phyloP scores from a whole-genome alignment of 805 yeast species.

The Candida ortonii region DNA sequence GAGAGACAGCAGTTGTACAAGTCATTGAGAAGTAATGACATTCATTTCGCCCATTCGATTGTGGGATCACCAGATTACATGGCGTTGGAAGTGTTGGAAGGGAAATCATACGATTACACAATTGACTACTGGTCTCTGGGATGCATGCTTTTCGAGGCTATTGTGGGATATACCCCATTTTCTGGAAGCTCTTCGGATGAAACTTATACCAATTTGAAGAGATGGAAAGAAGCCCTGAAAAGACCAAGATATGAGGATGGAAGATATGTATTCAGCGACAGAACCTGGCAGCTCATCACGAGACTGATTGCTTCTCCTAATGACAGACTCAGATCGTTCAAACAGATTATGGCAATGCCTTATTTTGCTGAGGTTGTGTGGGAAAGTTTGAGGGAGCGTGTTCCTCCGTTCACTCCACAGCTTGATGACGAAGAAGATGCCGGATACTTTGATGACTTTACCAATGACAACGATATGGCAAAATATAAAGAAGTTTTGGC shows the following conservation, averaged over 20 bases:
- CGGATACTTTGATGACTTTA: slow-evolving; percentile 97
- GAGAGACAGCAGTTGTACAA: slow-evolving; percentile 88
- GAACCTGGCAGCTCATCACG: slow-evolving; percentile 89
- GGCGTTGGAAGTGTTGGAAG: slow-evolving; percentile 97
- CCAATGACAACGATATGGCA: slow-evolving; percentile 95
- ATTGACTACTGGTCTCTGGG: slow-evolving; percentile 99
- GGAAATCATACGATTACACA: slow-evolving; percentile 89
- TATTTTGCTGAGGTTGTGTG: slow-evolving; percentile 87
- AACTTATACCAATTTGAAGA: slow-evolving; percentile 87
- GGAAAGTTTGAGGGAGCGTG: slow-evolving; percentile 59
- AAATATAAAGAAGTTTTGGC: slow-evolving; percentile 96
- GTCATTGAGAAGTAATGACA: slow-evolving; percentile 70
- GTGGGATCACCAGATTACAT: slow-evolving; percentile 99
- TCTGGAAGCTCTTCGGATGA: slow-evolving; percentile 92
- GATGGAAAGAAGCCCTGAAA: slow-evolving; percentile 84
- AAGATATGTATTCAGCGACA: slow-evolving; percentile 86
- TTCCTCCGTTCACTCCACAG: slow-evolving; percentile 97
- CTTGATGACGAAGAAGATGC: slow-evolving; percentile 97
- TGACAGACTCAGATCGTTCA: slow-evolving; percentile 70
- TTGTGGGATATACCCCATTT: slow-evolving; percentile 97
- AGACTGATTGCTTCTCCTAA: slow-evolving; percentile 78
- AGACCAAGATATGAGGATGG: slow-evolving; percentile 94
- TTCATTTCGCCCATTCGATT: slow-evolving; percentile 88
- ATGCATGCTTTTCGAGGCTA: slow-evolving; percentile 92
- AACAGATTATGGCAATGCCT: slow-evolving; percentile 73